phyloP scores from a whole-genome alignment of 192 early-diverging fungal species.

The Linnemannia exigua region DNA sequence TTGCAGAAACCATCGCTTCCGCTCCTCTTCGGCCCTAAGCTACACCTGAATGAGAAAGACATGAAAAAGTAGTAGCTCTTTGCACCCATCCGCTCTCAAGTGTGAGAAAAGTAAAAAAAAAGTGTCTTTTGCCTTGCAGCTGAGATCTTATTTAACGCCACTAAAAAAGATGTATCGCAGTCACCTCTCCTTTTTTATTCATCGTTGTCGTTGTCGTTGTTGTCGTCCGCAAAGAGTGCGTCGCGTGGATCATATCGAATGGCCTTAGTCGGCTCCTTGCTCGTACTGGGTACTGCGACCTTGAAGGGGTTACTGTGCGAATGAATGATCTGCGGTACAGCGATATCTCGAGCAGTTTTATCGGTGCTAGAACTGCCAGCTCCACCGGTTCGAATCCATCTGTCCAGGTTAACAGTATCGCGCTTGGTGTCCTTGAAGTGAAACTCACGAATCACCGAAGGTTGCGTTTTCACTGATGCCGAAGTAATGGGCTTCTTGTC shows the following conservation, averaged over 20 bases:
- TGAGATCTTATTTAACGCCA: not conserved
- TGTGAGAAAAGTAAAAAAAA: no score
- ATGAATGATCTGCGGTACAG: no score
- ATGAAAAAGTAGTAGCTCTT: no score
- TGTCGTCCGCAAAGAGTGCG: constrained; percentile 11
- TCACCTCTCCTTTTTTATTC: not conserved
- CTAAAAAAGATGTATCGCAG: not conserved
- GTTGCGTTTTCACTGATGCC: not conserved
- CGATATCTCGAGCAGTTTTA: not conserved
- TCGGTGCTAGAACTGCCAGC: not conserved
- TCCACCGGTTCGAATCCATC: constrained; percentile 30
- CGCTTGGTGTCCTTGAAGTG: not conserved
- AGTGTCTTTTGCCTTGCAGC: not conserved
- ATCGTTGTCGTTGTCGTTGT: not conserved
- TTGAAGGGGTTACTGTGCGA: not conserved
- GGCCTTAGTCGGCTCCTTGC: not conserved
- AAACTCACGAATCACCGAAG: constrained; percentile 22
- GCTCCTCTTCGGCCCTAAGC: no score
- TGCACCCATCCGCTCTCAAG: no score
- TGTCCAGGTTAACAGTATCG: constrained; percentile 24
- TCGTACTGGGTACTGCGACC: not conserved
- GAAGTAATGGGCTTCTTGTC: not conserved
- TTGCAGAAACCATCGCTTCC: not conserved
- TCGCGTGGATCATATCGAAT: constrained; percentile 30
- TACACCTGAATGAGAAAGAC: no score